Percentiles rank a stretch among this genome's conserved stretches.
Conservation (phyloP, 2,329 filamentous ascomycete genomes). For the Cladophialophora exuberans region DNA sequence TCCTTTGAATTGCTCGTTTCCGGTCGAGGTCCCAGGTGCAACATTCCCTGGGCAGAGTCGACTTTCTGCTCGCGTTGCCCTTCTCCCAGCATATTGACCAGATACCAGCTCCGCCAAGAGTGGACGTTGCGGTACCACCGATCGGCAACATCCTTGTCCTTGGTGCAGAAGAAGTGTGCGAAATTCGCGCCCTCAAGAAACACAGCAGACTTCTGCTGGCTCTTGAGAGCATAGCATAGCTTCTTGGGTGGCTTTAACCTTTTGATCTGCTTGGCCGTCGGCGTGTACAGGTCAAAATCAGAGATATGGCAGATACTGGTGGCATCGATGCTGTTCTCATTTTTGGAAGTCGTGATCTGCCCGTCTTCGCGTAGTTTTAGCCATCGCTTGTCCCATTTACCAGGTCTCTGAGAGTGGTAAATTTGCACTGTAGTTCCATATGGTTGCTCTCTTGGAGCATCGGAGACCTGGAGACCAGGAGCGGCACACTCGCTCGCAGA, state of each 20-base stretch:
- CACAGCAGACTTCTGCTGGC: conserved; percentile 82
- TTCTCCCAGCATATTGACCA: conserved; percentile 71
- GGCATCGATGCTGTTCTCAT: conserved; percentile 61
- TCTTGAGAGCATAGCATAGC: conserved; percentile 85
- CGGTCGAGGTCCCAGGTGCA: conserved; percentile 4
- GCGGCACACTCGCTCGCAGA: conserved; percentile 49
- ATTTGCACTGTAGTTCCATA: conserved; percentile 70
- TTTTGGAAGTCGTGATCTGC: conserved; percentile 72
- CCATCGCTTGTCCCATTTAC: conserved; percentile 87
- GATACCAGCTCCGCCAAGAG: conserved; percentile 87
- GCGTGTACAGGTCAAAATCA: conserved; percentile 89
- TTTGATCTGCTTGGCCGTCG: conserved; percentile 70
- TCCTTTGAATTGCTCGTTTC: conserved; percentile 46
- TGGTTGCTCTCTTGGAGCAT: conserved; percentile 67
- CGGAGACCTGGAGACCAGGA: conserved; percentile 61
- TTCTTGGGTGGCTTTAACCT: conserved; percentile 82
- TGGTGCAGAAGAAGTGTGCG: conserved; percentile 87
- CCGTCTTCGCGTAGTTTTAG: conserved; percentile 74
- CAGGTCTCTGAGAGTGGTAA: conserved; percentile 77
- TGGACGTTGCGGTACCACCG: conserved; percentile 74
- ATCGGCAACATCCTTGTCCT: conserved; percentile 68
- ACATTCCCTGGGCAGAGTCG: conserved; percentile 3
- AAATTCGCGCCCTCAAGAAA: conserved; percentile 84
- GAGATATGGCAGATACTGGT: conserved; percentile 79
- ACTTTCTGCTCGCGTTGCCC: conserved; percentile 44